Conservation (phyloP, 176 grass and related monocot genomes). For the Poa annua region DNA sequence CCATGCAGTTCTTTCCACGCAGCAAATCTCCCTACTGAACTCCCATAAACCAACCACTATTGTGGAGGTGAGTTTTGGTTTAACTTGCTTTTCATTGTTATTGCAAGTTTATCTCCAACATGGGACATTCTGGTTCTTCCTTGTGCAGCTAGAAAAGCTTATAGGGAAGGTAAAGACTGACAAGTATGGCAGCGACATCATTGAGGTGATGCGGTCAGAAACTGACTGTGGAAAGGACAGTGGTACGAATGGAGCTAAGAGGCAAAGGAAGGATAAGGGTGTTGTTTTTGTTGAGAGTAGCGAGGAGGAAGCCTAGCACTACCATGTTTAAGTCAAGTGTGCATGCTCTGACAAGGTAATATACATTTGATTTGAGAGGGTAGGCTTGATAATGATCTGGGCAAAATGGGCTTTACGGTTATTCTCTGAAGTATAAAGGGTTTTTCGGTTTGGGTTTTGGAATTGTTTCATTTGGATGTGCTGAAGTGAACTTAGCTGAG, state of each 20-base stretch:
- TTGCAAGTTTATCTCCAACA: slow-evolving; percentile 7
- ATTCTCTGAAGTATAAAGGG: neutral
- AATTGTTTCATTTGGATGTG: slow-evolving; percentile 7
- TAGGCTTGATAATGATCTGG: neutral
- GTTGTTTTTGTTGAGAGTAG: slow-evolving; percentile 70
- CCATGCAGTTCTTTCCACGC: slow-evolving; percentile 71
- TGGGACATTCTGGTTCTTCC: slow-evolving; percentile 24
- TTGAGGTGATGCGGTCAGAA: slow-evolving; percentile 61
- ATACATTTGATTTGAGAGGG: slow-evolving; percentile 17
- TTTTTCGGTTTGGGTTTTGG: slow-evolving; percentile 1
- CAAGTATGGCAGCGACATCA: slow-evolving; percentile 71
- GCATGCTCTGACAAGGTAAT: neutral
- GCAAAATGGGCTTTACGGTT: neutral
- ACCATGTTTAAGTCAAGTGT: neutral
- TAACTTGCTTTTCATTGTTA: slow-evolving; percentile 1
- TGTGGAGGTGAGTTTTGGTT: slow-evolving; percentile 54
- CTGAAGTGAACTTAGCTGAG: neutral
- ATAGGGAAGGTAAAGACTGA: slow-evolving; percentile 83
- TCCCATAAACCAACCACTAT: slow-evolving; percentile 64
- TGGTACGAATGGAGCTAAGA: slow-evolving; percentile 47
- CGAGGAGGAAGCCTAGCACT: slow-evolving; percentile 54
- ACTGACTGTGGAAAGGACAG: neutral
- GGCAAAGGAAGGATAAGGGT: slow-evolving; percentile 62
- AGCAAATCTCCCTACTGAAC: slow-evolving; percentile 68
- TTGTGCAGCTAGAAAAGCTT: slow-evolving; percentile 72